Base-by-base conservation (phyloP, 148 eudicot genomes). In the Spergularia marina region DNA sequence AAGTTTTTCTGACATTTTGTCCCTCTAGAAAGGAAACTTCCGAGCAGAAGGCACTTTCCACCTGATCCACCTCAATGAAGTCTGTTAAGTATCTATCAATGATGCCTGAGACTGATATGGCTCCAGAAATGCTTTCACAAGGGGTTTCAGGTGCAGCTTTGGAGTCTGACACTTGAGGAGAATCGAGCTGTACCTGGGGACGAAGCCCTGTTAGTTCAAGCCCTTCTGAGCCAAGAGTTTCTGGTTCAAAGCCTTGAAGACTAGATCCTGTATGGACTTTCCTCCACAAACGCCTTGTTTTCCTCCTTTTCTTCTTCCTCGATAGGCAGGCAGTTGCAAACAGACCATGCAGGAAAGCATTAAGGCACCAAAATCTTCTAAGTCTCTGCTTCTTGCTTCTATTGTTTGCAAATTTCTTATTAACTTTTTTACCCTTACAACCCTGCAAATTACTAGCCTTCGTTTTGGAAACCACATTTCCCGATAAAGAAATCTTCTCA, bases 11-110 rank as follows among this genome's bases (percentile, higher is more conserved):
- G 64, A 20, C 58, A 14, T 23, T 64, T 59, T 65, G 75, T 75
- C 68, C 65, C 52, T 59, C 67, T 9, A 7, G 13, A 57, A 16
- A 74, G 40, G 82, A 54, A 52, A 68, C 73, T 71, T 80, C 73
- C 7, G 85, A 74, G 60, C 73, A 34, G 2, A 84, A 87, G 55
- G 82, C 47, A 47, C 72, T 61, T 67, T 16, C 68, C 71, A 73
- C n/a, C n/a, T 70, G 72, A 65, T 78, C 81, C 76, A 83, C 81
- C 61, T 87, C 87, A 55, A 86, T 81, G 40, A 80, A 75, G 79
- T 76, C 70, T 16, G 83, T 78, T 66, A 91, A 87, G 81, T 91
- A 91, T 60, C 80, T 91, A 61, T 76, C 76, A 51, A 91, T 91
- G 73, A 91, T 87, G 49, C 85, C 84, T 23, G 91, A 84, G 80